A percentile compares a stretch with the other conserved stretches of the same genome.
These are phyloP conservation scores for Lineolata rhizophorae DNA, from an alignment of 495 filamentous ascomycete genomes.

Conservation along the genomic window DNA sequence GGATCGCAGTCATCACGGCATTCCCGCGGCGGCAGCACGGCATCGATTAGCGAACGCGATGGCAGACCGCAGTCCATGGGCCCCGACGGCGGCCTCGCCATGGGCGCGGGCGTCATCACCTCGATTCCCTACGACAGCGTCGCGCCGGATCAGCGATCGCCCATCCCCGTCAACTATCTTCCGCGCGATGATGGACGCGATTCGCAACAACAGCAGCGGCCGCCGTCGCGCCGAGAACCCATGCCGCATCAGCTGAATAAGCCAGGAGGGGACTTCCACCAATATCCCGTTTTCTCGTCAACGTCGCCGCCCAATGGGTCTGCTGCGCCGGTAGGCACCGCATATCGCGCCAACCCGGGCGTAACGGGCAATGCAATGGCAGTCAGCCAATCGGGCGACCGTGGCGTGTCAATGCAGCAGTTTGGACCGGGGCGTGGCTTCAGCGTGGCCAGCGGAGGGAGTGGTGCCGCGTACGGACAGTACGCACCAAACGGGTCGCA, in stretches of 20 bases:
- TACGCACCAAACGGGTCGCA: too few species aligned
- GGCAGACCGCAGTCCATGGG: constrained; percentile 27
- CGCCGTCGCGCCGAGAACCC: constrained; percentile 34
- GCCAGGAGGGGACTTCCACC: constrained; percentile 59
- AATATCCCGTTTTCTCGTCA: constrained; percentile 60
- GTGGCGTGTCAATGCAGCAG: constrained; percentile 46
- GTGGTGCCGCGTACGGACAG: too few species aligned
- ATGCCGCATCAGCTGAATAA: constrained; percentile 67
- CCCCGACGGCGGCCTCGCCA: constrained; percentile 36
- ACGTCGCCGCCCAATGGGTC: constrained; percentile 20
- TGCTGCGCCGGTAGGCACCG: too few species aligned
- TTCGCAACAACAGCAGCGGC: too few species aligned
- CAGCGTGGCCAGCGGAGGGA: too few species aligned
- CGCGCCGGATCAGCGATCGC: constrained; percentile 40
- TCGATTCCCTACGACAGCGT: constrained; percentile 71
- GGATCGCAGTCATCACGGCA: constrained; percentile 61
- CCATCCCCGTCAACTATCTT: constrained; percentile 56
- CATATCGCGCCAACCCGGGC: too few species aligned
- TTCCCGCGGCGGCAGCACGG: constrained; percentile 55
- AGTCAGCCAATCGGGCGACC: constrained; percentile 39
- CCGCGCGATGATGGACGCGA: constrained; percentile 52
- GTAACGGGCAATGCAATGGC: too few species aligned
- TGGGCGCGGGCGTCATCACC: constrained; percentile 69
- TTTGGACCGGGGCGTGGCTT: too few species aligned
- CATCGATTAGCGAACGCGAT: too few species aligned